Base-by-base conservation (phyloP, 768 basidiomycete species). In the Amanita polypyramis region DNA sequence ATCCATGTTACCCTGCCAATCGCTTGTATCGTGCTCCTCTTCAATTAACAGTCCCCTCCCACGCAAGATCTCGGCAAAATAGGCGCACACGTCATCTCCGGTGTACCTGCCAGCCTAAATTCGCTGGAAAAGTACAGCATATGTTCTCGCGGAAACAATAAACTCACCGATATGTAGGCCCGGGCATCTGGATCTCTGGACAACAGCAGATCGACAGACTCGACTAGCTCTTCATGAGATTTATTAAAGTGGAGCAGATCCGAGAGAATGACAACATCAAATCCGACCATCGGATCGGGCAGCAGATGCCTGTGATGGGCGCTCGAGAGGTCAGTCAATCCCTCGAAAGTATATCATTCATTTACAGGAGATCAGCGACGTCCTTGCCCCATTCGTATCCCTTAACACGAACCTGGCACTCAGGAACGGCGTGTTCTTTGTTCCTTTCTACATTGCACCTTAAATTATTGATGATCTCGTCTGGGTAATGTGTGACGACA, bases 321-420 rank as follows among this genome's bases (percentile, higher is more conserved):
- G n/a, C 12, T 20, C 15, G 23, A 20, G 9, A 5, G 5, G 45
- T 37, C 29, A 38, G 20, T 34, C 23, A 30, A 32, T 12, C 29
- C 45, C 25, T 15, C 29, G 12, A 40, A 34, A 39, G 43, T 9
- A 33, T 32, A 27, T 15, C 19, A 32, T 25, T 44, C 17, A 63
- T 74, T 54, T 61, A 82, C 80, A 79, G 55, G 15, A 82, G 63
- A 17, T 61, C 58, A 20, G 55, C 48, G 11, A 67, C 56, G 55
- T 79, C 70, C 34, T 59, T 59, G 19, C 85, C 83, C 85, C 86
- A 88, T 53, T 78, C 79, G 59, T 82, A 79, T 12, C 77, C 79
- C 29, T 54, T 45, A 38, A 67, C 73, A 25, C 64, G 52, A 5
- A 85, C 70, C 1, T 52, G 55, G 52, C 76, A 79, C 1, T 62